Evolutionary conservation across 2,329 filamentous ascomycete species (phyloP).

Genomic region (Xylariaceae sp.): DNA sequence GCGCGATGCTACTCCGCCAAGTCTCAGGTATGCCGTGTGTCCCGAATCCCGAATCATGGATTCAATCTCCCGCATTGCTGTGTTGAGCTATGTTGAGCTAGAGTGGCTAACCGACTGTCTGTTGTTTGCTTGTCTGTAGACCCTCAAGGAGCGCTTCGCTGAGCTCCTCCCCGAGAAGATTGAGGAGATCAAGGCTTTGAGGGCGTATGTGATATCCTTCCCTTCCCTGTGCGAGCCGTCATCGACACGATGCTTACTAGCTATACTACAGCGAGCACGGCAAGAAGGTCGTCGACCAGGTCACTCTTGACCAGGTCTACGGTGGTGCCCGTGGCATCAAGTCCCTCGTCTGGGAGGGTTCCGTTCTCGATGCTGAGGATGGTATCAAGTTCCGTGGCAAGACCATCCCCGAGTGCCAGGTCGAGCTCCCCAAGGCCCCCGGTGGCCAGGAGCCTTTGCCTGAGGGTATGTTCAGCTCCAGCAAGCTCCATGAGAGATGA

Average conservation of each 20-base stretch:
- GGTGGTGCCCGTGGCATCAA: constrained; percentile 99
- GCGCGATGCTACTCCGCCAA: constrained; percentile 87
- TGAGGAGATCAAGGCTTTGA: constrained; percentile 97
- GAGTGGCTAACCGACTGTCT: constrained; percentile 23
- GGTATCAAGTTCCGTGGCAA: constrained; percentile 99
- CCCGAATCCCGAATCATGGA: constrained; percentile 8
- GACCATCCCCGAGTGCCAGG: constrained; percentile 98
- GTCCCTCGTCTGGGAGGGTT: constrained; percentile 97
- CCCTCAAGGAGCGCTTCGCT: constrained; percentile 96
- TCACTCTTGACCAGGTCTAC: constrained; percentile 98
- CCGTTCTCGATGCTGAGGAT: constrained; percentile 96
- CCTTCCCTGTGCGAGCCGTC: constrained; percentile 15
- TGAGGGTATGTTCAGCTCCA: constrained; percentile 56
- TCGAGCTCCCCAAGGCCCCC: constrained; percentile 93
- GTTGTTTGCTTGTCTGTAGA: constrained; percentile 47
- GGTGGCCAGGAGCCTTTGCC: constrained; percentile 96
- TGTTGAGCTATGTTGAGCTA: neutral
- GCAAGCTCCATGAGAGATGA: neutral
- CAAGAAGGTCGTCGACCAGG: constrained; percentile 91
- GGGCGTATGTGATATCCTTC: constrained; percentile 62
- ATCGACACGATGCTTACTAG: constrained; percentile 25
- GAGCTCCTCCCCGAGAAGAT: constrained; percentile 93
- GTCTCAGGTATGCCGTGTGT: constrained; percentile 60
- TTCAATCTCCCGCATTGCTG: constrained; percentile 14
- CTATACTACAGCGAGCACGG: constrained; percentile 68